Base-by-base conservation (phyloP, 495 filamentous ascomycete genomes). In the Penicillium waksmanii region DNA sequence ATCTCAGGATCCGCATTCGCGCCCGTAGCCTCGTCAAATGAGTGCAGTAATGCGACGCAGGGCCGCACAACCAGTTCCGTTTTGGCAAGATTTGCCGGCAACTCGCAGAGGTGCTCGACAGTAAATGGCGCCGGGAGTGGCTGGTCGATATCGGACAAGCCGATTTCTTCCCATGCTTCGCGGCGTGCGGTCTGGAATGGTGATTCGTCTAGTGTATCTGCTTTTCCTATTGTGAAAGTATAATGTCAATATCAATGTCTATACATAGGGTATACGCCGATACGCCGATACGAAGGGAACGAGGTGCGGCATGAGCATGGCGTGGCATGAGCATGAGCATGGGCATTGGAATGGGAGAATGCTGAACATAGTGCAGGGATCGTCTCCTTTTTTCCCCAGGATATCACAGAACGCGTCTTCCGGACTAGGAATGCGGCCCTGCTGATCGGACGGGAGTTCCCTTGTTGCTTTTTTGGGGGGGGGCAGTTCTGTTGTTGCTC, bases 111-210 rank as follows among this genome's bases (percentile, higher is more conserved):
- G 60, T 92, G 89, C 72, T 96, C 91, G 63, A 96, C 86, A 51
- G 78, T 68, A 75, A 95, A 96, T 5, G 89, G 89, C 0, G 72
- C 62, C 0, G 89, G 89, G 12, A 95, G 77, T 55, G 82, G 78
- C 43, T 74, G 65, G 65, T 85, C 77, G 63, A 85, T 82, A 52
- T 84, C 79, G 8, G 93, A 89, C 0, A 97, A 84, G 1, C 93
- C 93, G 69, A 97, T 96, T 74, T 97, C 93, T 67, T 97, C 93
- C 67, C 80, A 86, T 12, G 93, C 92, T 82, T 97, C 93, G 68
- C 93, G 85, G 18, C 92, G 86, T 21, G 93, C 91, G 48, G 92
- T 95, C 68, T 90, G 80, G 71, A 89, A 87, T 71, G 82, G 70
- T 2, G 79, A 80, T 66, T 85, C 84, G 17, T 66, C 23, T 5